A percentile compares a stretch with the other conserved stretches of the same genome.
phyloP scores from a whole-genome alignment of 768 basidiomycete species.

The Tephrocybe sp. region DNA sequence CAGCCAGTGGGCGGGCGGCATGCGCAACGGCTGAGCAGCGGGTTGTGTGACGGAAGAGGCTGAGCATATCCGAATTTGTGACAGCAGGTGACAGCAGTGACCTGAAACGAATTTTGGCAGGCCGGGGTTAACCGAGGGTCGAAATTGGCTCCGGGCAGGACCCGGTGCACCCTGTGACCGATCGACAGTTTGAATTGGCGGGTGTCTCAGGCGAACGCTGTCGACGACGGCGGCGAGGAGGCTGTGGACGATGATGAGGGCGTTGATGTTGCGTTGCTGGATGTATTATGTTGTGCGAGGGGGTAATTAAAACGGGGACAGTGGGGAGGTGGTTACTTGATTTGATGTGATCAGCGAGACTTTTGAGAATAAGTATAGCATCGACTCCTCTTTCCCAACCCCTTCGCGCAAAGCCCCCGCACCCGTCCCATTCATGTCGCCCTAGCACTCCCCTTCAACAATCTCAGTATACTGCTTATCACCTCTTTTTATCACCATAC shows the following conservation, averaged over 20 bases:
- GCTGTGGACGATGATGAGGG: no score
- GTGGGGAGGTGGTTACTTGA: constrained; percentile 7
- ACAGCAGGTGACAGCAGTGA: not conserved
- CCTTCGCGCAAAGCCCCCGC: constrained; percentile 11
- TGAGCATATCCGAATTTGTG: constrained; percentile 17
- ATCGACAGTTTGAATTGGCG: not conserved
- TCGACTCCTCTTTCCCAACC: constrained; percentile 12
- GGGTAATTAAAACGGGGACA: no score
- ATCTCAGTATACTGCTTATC: constrained; percentile 12
- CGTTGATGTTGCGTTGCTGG: no score
- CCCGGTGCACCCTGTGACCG: constrained; percentile 23
- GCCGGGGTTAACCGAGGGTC: constrained; percentile 13
- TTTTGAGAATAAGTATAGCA: constrained; percentile 10
- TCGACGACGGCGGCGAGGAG: not conserved
- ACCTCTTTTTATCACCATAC: constrained; percentile 18
- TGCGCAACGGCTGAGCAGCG: constrained; percentile 7
- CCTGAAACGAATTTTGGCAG: not conserved
- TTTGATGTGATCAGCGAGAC: constrained; percentile 21
- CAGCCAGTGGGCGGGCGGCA: constrained; percentile 5
- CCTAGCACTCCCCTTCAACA: constrained; percentile 18
- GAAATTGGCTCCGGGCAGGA: constrained; percentile 7
- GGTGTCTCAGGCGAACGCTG: constrained; percentile 13
- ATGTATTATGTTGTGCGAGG: no score
- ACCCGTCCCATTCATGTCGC: constrained; percentile 30
- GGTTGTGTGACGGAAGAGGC: constrained; percentile 14